Conservation (phyloP, 1,284 basidiomycete genomes). For the Ceratobasidium sp. region DNA sequence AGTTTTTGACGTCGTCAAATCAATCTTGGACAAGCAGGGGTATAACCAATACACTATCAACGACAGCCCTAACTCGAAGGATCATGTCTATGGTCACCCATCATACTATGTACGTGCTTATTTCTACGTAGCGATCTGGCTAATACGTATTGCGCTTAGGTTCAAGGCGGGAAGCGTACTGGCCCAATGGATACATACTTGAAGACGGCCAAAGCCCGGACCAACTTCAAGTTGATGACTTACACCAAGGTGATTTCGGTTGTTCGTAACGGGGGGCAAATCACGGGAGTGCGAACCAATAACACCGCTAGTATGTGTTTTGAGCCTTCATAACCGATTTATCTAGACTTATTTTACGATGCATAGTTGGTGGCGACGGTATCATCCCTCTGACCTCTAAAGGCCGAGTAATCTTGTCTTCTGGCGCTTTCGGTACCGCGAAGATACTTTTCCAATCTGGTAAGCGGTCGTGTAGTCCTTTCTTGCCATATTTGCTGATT, state of each 20-base stretch:
- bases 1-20: slow-evolving; percentile 62
- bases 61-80: slow-evolving; percentile 51
- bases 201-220: slow-evolving; percentile 66
- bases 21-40: slow-evolving; percentile 65
- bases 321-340: background rate
- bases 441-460: slow-evolving; percentile 74
- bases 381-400: slow-evolving; percentile 69
- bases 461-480: background rate
- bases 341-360: slow-evolving; percentile 39
- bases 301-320: slow-evolving; percentile 58
- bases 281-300: slow-evolving; percentile 73
- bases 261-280: slow-evolving; percentile 68
- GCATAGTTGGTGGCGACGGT: slow-evolving; percentile 64
- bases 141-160: slow-evolving; percentile 56
- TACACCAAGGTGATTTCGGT: slow-evolving; percentile 67
- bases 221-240: slow-evolving; percentile 67
- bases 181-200: slow-evolving; percentile 73
- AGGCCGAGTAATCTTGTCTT: slow-evolving; percentile 72
- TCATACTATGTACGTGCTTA: slow-evolving; percentile 7
- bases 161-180: slow-evolving; percentile 69
- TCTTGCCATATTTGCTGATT: background rate
- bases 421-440: slow-evolving; percentile 69
- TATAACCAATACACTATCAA: slow-evolving; percentile 70
- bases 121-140: background rate
- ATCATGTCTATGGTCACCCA: slow-evolving; percentile 27